phyloP scores from a whole-genome alignment of 2,329 filamentous ascomycete genomes.

The Byssochlamys sp. region DNA sequence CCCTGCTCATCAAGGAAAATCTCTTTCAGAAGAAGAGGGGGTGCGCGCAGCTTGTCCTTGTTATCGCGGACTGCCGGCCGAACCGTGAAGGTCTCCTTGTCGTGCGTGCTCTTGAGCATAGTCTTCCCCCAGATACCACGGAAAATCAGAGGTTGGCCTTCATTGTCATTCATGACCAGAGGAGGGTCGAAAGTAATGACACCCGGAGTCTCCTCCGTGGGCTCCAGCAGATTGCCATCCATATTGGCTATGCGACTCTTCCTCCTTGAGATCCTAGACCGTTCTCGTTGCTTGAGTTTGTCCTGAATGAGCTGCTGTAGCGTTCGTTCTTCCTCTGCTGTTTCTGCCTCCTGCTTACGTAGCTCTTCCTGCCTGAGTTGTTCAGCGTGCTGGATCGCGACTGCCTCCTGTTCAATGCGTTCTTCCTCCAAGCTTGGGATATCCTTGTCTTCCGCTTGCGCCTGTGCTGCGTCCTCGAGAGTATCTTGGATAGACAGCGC shows the following conservation, averaged over 20 bases:
- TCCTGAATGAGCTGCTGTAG: constrained; percentile 31
- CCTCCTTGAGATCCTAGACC: constrained; percentile 26
- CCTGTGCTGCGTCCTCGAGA: constrained; percentile 74
- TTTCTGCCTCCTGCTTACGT: constrained; percentile 32
- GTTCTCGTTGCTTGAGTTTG: constrained; percentile 26
- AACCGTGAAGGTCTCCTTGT: constrained; percentile 59
- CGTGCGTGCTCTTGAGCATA: constrained; percentile 54
- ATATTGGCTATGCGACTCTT: constrained; percentile 29
- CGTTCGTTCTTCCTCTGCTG: constrained; percentile 31
- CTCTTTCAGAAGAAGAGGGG: constrained; percentile 64
- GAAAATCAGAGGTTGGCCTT: constrained; percentile 58
- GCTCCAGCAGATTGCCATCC: constrained; percentile 21
- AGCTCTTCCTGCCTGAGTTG: constrained; percentile 42
- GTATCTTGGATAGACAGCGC: constrained; percentile 55
- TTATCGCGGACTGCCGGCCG: constrained; percentile 50
- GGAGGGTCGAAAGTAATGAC: constrained; percentile 35
- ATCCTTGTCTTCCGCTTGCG: constrained; percentile 63
- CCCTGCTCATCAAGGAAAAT: constrained; percentile 49
- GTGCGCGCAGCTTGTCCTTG: constrained; percentile 46
- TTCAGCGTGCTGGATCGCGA: constrained; percentile 48
- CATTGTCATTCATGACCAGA: constrained; percentile 49
- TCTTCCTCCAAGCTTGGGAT: constrained; percentile 84
- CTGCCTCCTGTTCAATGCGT: constrained; percentile 69
- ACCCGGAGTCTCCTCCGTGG: constrained; percentile 24
- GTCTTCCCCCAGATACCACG: constrained; percentile 61